Conservation (phyloP, 371 early-diverging fungal species). For the Mucor ambiguus region DNA sequence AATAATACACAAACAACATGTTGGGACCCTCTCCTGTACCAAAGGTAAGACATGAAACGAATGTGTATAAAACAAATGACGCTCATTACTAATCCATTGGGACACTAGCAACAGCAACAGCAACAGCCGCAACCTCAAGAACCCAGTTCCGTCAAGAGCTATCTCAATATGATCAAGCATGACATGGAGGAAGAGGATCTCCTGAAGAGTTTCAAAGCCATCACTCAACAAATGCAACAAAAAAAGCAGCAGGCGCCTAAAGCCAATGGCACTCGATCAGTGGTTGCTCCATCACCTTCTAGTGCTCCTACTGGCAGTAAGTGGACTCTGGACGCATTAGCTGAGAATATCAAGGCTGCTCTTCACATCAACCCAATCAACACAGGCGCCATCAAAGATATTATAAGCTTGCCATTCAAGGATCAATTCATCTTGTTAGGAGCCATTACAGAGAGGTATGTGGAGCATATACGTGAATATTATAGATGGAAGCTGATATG, state of each 20-base stretch:
- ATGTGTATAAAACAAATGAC: not conserved
- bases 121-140: not conserved
- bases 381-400: conserved; percentile 37
- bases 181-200: conserved; percentile 14
- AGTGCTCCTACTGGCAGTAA: conserved; percentile 25
- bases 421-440: conserved; percentile 31
- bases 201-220: conserved; percentile 4
- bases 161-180: conserved; percentile 1
- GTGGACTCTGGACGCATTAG: conserved; percentile 39
- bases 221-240: conserved; percentile 3
- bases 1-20: conserved; percentile 13
- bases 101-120: not conserved
- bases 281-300: conserved; percentile 13
- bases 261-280: not conserved
- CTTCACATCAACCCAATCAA: conserved; percentile 29
- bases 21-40: conserved; percentile 15
- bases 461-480: not conserved
- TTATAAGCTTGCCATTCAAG: conserved; percentile 26
- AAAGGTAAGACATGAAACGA: not conserved
- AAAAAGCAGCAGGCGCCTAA: not conserved
- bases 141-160: not conserved
- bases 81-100: not conserved
- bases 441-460: conserved; percentile 42
- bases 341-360: conserved; percentile 33
- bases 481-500: not conserved